Evolutionary conservation across 2,329 filamentous ascomycete genomes (phyloP), one percentile per base, ranked within the genome.

Genomic region (Drechslera avenae): DNA sequence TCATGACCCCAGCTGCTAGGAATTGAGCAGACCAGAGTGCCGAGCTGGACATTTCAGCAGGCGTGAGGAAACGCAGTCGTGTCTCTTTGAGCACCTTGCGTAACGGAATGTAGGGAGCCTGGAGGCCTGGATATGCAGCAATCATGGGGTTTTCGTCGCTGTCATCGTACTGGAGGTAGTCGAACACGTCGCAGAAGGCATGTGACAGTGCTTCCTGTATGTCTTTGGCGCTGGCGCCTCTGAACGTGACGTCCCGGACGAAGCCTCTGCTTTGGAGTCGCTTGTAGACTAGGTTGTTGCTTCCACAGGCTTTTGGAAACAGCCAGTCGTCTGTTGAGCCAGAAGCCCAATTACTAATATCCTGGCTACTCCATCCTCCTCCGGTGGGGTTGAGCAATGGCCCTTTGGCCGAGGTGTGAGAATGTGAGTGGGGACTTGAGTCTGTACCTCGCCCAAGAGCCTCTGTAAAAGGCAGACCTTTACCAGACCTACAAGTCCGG

Each of bases 1-100:
- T 92, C 63, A 89, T 82, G 31, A 91, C 83, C 39, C 83, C 85
- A 1, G 87, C 86, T 41, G 80, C 80, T 21, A 93, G 78, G 56
- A 92, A 92, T 8, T 83, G 78, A 2, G 86, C 83, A 43, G 86
- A 84, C 89, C 89, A 93, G 2, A 86, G 73, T 1, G 85, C 82
- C 0, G 88, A 84, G 1, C 86, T 91, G 31, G 88, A 74, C 84
- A 92, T 88, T 68, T 92, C 89, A 1, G 84, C 78, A 1, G 84
- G 85, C 5, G 82, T 83, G 9, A 92, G 78, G 60, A 91, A 91
- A 1, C 85, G 83, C 5, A 93, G 79, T 19, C 85, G 82, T 0
- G 86, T 86, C 50, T 90, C 87, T 64, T 88, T 90, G 66, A 89
- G 84, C 2, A 90, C 76, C 69, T 92, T 92, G 42, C 89, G 83